phyloP scores from a whole-genome alignment of 768 basidiomycete genomes.

The Mycena metata region DNA sequence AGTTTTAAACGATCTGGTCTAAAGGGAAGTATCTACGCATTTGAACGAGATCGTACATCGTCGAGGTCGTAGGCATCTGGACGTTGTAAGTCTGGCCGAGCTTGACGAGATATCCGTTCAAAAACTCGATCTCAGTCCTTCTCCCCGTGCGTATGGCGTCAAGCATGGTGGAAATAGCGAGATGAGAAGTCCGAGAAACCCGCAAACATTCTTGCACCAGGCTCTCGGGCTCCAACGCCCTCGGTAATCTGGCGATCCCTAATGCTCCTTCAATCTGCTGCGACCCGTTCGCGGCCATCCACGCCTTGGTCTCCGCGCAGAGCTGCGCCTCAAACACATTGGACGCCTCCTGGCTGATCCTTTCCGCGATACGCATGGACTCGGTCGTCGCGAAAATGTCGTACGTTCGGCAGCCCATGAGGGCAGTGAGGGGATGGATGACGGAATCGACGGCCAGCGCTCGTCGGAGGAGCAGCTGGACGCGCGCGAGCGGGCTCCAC shows the following conservation, averaged over 20 bases:
- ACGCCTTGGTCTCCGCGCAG: conserved; percentile 55
- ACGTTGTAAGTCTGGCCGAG: conserved; percentile 72
- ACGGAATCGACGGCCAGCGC: conserved; percentile 87
- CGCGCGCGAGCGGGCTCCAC: conserved; percentile 75
- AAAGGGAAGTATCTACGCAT: conserved; percentile 69
- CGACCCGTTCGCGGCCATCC: conserved; percentile 39
- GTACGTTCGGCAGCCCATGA: conserved; percentile 86
- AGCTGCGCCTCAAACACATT: conserved; percentile 68
- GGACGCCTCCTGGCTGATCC: conserved; percentile 82
- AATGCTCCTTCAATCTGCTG: conserved; percentile 43
- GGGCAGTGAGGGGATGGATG: conserved; percentile 89
- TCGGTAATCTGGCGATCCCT: conserved; percentile 57
- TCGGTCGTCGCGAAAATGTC: conserved; percentile 66
- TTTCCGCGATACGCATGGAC: conserved; percentile 59
- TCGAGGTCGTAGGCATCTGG: conserved; percentile 67
- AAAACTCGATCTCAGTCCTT: conserved; percentile 81
- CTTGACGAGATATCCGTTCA: conserved; percentile 85
- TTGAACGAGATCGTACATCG: conserved; percentile 70
- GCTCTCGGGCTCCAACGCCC: conserved; percentile 55
- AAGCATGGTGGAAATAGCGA: conserved; percentile 87
- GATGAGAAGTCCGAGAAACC: conserved; percentile 63
- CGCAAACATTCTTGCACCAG: conserved; percentile 68
- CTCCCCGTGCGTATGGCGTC: conserved; percentile 73
- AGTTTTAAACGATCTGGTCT: conserved; percentile 62
- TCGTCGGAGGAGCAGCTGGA: conserved; percentile 79